Evolutionary conservation across 139 green algal species (phyloP).

Genomic region (Volvox africanus): DNA sequence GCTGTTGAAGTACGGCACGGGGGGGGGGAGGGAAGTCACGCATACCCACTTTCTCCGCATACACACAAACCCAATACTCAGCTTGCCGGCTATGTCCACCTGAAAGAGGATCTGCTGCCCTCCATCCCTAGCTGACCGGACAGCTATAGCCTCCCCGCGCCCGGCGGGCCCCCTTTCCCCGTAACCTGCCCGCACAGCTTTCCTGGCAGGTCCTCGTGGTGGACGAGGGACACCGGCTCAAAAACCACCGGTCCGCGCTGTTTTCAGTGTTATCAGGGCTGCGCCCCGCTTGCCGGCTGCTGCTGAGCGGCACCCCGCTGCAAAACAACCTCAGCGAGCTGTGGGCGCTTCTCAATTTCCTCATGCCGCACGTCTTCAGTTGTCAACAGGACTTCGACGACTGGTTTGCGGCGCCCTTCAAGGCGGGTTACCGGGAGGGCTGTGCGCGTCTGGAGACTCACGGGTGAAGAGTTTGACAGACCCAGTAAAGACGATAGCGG

Average conservation of each 20-base stretch:
- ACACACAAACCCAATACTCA: too few species aligned
- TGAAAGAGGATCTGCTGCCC: too few species aligned
- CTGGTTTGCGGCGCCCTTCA: conserved; percentile 76
- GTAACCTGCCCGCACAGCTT: conserved; percentile 41
- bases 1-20: too few species aligned
- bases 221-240: conserved; percentile 88
- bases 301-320: conserved; percentile 85
- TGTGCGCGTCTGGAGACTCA: too few species aligned
- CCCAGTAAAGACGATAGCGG: too few species aligned
- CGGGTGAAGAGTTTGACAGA: too few species aligned
- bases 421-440: conserved; percentile 30
- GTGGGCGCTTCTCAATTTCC: conserved; percentile 77
- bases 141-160: too few species aligned
- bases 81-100: too few species aligned
- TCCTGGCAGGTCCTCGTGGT: conserved; percentile 81
- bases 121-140: too few species aligned
- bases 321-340: conserved; percentile 77
- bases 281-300: conserved; percentile 66
- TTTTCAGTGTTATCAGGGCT: conserved; percentile 66
- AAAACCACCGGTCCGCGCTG: conserved; percentile 79
- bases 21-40: too few species aligned
- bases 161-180: not conserved
- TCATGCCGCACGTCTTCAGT: conserved; percentile 74
- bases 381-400: conserved; percentile 72
- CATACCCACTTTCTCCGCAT: too few species aligned